A percentile compares a stretch with the other conserved stretches of the same genome.
Evolutionary conservation across 495 filamentous ascomycete species (phyloP).

Genomic region (Talaromyces adpressus): DNA sequence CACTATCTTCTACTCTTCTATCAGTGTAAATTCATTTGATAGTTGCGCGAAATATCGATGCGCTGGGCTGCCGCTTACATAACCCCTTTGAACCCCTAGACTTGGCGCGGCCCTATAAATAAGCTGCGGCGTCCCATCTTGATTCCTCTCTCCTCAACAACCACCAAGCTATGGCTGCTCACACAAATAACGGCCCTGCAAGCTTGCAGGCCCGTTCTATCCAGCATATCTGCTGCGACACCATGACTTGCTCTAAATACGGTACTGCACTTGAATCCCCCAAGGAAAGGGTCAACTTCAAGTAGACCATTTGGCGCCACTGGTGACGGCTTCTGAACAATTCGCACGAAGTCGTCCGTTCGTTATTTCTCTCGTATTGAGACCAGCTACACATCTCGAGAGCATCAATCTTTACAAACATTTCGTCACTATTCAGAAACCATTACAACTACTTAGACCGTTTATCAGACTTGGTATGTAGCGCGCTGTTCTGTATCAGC

Average conservation of each 20-base stretch:
- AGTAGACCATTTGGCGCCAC: slow-evolving; percentile 27
- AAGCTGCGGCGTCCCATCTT: not conserved
- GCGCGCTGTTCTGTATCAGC: not conserved
- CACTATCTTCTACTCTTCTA: not conserved
- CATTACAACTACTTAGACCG: not conserved
- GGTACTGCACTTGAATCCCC: slow-evolving; percentile 52
- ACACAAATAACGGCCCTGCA: slow-evolving; percentile 16
- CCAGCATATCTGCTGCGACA: not conserved
- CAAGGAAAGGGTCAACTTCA: slow-evolving; percentile 61
- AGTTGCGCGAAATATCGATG: not conserved
- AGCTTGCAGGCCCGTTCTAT: slow-evolving; percentile 18
- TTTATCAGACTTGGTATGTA: not conserved
- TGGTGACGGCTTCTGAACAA: slow-evolving; percentile 12
- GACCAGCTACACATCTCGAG: not conserved
- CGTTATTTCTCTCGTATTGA: not conserved
- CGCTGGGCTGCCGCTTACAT: slow-evolving; percentile 1
- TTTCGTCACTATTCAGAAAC: not conserved
- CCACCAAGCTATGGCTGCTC: slow-evolving; percentile 24
- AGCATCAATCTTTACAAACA: not conserved
- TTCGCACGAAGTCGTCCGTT: not conserved
- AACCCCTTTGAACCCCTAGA: not conserved
- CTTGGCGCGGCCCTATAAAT: not conserved
- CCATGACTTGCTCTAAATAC: slow-evolving; percentile 11
- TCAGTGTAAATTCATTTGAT: not conserved
- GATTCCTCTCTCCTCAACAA: slow-evolving; percentile 6